Percentiles rank a stretch among this genome's conserved stretches.
Evolutionary conservation across 2,329 filamentous ascomycete species (phyloP).

Genomic region (Gyromitra esculenta): DNA sequence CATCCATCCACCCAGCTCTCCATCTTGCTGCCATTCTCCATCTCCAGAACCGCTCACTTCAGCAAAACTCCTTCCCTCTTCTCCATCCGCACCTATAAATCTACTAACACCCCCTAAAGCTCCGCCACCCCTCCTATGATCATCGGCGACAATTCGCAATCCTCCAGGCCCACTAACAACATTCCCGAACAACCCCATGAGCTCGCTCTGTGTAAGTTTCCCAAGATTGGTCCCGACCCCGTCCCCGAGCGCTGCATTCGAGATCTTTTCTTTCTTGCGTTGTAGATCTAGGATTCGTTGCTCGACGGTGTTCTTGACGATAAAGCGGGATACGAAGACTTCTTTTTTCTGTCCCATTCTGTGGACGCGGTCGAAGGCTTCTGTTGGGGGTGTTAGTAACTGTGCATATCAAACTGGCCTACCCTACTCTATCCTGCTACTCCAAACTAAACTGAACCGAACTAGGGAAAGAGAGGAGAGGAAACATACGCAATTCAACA

Average conservation of each 20-base stretch:
- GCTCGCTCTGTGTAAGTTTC: constrained; percentile 72
- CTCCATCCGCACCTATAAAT: background rate
- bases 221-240: constrained; percentile 72
- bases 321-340: constrained; percentile 81
- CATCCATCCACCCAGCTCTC: too few relatives aligned
- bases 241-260: constrained; percentile 82
- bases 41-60: background rate
- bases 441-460: too few relatives aligned
- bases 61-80: background rate
- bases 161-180: constrained; percentile 11
- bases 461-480: too few relatives aligned
- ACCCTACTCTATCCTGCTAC: background rate
- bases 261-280: constrained; percentile 77
- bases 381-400: background rate
- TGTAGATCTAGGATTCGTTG: constrained; percentile 84
- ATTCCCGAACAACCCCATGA: constrained; percentile 60
- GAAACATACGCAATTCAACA: constrained; percentile 74
- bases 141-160: constrained; percentile 12
- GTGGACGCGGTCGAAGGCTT: constrained; percentile 88
- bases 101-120: background rate
- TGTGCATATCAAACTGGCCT: background rate
- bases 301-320: constrained; percentile 82
- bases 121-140: background rate
- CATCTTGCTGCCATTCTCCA: too few relatives aligned
- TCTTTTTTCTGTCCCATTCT: constrained; percentile 80